These are phyloP conservation scores for Tetraselmis chui DNA, from an alignment of 139 green algal species.

Conservation along the genomic window DNA sequence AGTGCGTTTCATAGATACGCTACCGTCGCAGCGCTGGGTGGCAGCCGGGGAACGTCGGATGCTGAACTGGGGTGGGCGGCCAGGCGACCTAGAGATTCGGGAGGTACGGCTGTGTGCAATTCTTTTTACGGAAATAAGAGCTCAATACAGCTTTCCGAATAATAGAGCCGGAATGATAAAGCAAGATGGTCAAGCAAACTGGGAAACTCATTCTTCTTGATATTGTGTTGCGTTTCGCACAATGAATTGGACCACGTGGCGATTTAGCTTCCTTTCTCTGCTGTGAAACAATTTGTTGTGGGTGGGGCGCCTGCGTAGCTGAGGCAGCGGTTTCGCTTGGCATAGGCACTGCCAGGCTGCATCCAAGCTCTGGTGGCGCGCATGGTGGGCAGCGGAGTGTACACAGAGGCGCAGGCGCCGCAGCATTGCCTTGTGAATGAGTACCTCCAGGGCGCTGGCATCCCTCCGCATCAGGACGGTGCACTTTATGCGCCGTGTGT, in stretches of 20 bases:
- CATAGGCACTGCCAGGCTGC: slow-evolving; percentile 7
- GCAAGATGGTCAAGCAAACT: no score
- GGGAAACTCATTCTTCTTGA: no score
- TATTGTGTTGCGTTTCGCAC: no score
- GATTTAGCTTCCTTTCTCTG: no score
- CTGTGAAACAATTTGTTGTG: no score
- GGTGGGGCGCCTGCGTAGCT: no score
- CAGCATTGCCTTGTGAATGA: slow-evolving; percentile 19
- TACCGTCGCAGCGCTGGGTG: slow-evolving; percentile 1
- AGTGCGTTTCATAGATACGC: slow-evolving; percentile 6
- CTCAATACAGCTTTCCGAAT: no score
- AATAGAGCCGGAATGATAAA: no score
- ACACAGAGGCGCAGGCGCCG: slow-evolving; percentile 3
- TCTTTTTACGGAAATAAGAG: no score
- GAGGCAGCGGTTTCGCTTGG: no score
- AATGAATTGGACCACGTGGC: no score
- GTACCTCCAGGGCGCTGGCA: slow-evolving; percentile 2
- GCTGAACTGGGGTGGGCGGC: slow-evolving; percentile 18
- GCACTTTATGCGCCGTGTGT: slow-evolving; percentile 8
- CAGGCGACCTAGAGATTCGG: slow-evolving; percentile 5
- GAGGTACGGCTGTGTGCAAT: slow-evolving; percentile 13
- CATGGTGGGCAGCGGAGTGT: slow-evolving; percentile 9
- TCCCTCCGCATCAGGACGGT: slow-evolving; percentile 13
- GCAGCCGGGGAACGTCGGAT: slow-evolving; percentile 10
- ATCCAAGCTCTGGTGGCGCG: slow-evolving; percentile 9